Evolutionary conservation across 495 filamentous ascomycete species (phyloP), one percentile per base, ranked within the genome.

Genomic region (Amorphotheca resinae): DNA sequence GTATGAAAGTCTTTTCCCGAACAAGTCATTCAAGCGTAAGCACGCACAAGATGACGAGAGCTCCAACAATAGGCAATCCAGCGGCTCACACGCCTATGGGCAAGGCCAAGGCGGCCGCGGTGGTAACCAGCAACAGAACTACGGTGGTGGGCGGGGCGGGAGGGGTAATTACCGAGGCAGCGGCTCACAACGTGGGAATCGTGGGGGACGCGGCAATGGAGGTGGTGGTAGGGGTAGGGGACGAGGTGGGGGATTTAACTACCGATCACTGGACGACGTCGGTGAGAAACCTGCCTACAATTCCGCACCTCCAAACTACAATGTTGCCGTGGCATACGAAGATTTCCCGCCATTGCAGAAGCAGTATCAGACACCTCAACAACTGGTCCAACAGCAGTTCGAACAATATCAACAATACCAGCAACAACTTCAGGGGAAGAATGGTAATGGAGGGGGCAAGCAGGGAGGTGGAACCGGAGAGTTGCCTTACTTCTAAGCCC

Each of bases 21-120:
- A 74, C 56, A 77, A 67, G 50, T 64, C 59, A 33, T 59, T 66
- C 48, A 84, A 73, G 59, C 66, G 76, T 33, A 69, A 69, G 49
- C 70, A 71, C 52, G 55, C 57, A 0, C 61, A 63, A 30, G 70
- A 79, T 21, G 76, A 77, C 22, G 54, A 52, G 33, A 22, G 9
- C 12, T 46, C 38, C n/a, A 28, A 28, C 25, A 36, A 34, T 34
- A 54, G 53, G 48, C 58, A 45, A 41, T 44, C 49, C 42, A 25
- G 52, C 38, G 48, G 48, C 4, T 51, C 23, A n/a, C 52, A 30
- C 56, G 54, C 23, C 55, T 55, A 32, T 45, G 56, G 39, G 32
- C 60, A 65, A 30, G 8, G 15, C 2, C 11, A 9, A 17, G 60
- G 66, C 12, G 56, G 62, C 26, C 51, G 53, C 35, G 62, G 57